phyloP scores from a whole-genome alignment of 345 rosid species.

The Ceriops decandra region DNA sequence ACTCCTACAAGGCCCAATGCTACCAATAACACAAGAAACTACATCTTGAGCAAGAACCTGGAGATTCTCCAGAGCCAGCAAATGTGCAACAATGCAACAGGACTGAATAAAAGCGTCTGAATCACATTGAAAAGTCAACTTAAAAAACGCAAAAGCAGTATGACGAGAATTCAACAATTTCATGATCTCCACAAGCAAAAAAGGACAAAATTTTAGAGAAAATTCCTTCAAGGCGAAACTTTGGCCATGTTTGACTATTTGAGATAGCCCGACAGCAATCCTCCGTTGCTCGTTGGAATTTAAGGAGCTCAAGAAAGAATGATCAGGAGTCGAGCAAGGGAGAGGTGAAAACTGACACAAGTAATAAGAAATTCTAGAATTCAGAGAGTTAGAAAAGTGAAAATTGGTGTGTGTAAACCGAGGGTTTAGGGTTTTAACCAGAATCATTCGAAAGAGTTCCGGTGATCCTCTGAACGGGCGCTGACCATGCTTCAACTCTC shows the following conservation, averaged over 20 bases:
- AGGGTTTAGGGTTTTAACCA: neutral
- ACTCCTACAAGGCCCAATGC: slow-evolving; percentile 45
- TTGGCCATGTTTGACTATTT: slow-evolving; percentile 36
- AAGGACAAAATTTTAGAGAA: slow-evolving; percentile 41
- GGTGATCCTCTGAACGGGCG: no score
- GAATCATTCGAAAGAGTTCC: no score
- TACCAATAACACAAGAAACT: slow-evolving; percentile 48
- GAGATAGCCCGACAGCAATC: slow-evolving; percentile 45
- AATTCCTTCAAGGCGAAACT: slow-evolving; percentile 33
- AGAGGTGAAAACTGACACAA: slow-evolving; percentile 47
- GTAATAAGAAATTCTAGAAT: slow-evolving; percentile 14
- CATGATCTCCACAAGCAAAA: slow-evolving; percentile 42
- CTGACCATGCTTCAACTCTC: no score
- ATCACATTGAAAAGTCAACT: slow-evolving; percentile 41
- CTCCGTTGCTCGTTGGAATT: slow-evolving; percentile 55
- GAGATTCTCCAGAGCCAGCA: slow-evolving; percentile 40
- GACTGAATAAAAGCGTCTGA: slow-evolving; percentile 36
- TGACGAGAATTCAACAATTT: slow-evolving; percentile 39
- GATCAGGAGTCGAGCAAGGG: slow-evolving; percentile 9
- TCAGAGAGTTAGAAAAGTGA: slow-evolving; percentile 12
- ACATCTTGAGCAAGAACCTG: slow-evolving; percentile 61
- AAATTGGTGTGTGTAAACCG: neutral
- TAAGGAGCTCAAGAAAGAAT: slow-evolving; percentile 21
- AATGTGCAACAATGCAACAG: slow-evolving; percentile 50
- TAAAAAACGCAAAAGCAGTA: slow-evolving; percentile 60